Evolutionary conservation across 768 basidiomycete genomes (phyloP).

Genomic region (Leccinum broughii): DNA sequence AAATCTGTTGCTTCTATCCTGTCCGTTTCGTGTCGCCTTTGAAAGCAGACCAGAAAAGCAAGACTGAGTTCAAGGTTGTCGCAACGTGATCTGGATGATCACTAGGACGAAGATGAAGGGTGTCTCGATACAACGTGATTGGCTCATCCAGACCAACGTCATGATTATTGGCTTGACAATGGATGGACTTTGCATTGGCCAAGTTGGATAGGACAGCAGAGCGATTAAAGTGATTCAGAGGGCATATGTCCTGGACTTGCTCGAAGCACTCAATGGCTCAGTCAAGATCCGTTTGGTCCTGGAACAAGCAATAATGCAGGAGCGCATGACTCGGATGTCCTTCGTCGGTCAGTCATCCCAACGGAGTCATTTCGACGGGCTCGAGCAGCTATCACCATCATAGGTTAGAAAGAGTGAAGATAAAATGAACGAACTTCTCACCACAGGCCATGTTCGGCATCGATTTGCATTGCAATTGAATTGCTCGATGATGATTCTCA

Average conservation of each 20-base stretch:
- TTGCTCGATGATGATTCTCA: not conserved
- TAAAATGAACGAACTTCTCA: not conserved
- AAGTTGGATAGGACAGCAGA: not conserved
- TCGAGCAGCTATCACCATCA: not conserved
- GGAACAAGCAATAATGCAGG: not conserved
- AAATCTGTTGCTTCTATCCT: not conserved
- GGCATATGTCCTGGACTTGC: not conserved
- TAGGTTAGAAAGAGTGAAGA: not conserved
- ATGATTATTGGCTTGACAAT: not conserved
- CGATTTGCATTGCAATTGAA: not conserved
- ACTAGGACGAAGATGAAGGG: not conserved
- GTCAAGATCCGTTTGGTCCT: not conserved
- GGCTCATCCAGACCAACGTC: not conserved
- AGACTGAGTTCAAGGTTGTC: not conserved
- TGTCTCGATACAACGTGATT: not conserved
- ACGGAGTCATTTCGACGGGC: not conserved
- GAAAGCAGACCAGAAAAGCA: not conserved
- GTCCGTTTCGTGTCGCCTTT: not conserved
- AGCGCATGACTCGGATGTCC: not conserved
- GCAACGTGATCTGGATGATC: not conserved
- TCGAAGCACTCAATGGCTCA: not conserved
- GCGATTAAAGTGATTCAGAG: not conserved
- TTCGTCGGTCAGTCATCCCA: not conserved
- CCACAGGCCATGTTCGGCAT: not conserved
- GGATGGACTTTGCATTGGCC: not conserved